phyloP scores from a whole-genome alignment of 2,329 filamentous ascomycete species.

The Fusarium keratoplasticum region DNA sequence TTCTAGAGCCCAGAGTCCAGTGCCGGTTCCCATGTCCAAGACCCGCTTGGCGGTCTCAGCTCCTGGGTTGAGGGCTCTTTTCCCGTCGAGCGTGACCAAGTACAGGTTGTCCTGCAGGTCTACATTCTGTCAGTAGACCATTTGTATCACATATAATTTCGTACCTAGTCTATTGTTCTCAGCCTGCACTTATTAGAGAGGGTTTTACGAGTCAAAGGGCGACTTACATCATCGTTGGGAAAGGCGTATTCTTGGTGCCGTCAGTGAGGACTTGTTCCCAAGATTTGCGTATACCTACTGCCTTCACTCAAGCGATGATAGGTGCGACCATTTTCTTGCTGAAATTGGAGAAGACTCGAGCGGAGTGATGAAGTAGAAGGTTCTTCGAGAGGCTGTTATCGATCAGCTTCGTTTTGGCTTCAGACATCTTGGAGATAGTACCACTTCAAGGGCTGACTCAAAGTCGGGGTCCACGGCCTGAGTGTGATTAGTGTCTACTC shows the following conservation, averaged over 20 bases:
- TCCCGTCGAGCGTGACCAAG: constrained; percentile 17
- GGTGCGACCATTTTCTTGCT: constrained; percentile 25
- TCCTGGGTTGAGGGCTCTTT: constrained; percentile 24
- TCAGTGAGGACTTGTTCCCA: too few species aligned
- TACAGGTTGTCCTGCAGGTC: constrained; percentile 22
- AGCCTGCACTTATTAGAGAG: too few species aligned
- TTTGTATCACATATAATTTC: too few species aligned
- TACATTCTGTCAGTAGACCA: not conserved
- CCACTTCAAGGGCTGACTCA: constrained; percentile 25
- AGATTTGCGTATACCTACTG: too few species aligned
- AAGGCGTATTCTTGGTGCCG: constrained; percentile 28
- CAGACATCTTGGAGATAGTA: not conserved
- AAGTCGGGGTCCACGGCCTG: constrained; percentile 12
- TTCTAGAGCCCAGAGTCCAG: constrained; percentile 25
- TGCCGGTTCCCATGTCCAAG: constrained; percentile 27
- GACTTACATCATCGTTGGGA: constrained; percentile 29
- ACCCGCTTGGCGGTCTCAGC: constrained; percentile 14
- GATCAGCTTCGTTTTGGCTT: not conserved
- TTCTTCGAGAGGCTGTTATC: constrained; percentile 17
- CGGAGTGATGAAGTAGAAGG: constrained; percentile 21
- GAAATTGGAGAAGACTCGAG: constrained; percentile 20
- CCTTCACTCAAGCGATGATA: constrained; percentile 29
- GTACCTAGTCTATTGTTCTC: constrained; percentile 24
- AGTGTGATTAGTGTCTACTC: not conserved
- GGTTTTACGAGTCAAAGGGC: too few species aligned